Percentiles rank a stretch among this genome's conserved stretches.
These are phyloP conservation scores for Talaromyces amestolkiae DNA, from an alignment of 2,329 filamentous ascomycete genomes.

Conservation along the genomic window DNA sequence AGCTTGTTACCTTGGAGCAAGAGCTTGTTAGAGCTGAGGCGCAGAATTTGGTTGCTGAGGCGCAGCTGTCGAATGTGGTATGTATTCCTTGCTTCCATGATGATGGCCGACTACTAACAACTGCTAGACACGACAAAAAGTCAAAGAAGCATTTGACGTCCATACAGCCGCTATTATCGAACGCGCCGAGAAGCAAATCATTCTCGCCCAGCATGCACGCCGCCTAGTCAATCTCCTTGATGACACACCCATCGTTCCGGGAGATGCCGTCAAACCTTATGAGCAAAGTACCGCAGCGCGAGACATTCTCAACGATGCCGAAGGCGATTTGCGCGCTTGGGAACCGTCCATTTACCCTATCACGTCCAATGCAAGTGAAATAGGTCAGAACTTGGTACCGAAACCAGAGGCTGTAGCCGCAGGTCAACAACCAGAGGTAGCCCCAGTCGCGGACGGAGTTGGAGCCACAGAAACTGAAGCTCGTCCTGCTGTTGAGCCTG, in stretches of 20 bases:
- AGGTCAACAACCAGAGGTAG: neutral
- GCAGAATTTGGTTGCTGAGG: constrained; percentile 92
- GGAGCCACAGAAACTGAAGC: neutral
- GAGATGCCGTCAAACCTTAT: constrained; percentile 71
- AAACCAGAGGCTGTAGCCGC: constrained; percentile 4
- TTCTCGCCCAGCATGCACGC: constrained; percentile 86
- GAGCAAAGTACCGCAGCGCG: constrained; percentile 65
- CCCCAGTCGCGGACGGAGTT: neutral
- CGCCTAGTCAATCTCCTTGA: constrained; percentile 82
- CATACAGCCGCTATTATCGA: constrained; percentile 91
- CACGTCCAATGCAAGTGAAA: constrained; percentile 46
- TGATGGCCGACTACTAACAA: neutral
- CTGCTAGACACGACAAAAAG: constrained; percentile 79
- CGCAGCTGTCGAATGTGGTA: constrained; percentile 92
- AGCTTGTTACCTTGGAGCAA: constrained; percentile 83
- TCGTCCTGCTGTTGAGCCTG: neutral
- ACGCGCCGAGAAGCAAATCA: constrained; percentile 93
- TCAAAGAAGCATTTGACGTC: constrained; percentile 89
- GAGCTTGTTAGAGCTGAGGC: constrained; percentile 95
- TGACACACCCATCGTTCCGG: constrained; percentile 83
- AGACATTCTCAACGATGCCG: constrained; percentile 86
- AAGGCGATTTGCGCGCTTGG: constrained; percentile 83
- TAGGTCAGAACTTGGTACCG: constrained; percentile 45
- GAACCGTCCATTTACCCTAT: constrained; percentile 56
- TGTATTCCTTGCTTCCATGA: constrained; percentile 34